Base-by-base conservation (phyloP, 2,329 filamentous ascomycete genomes). In the Fusarium tanahbumbuense region DNA sequence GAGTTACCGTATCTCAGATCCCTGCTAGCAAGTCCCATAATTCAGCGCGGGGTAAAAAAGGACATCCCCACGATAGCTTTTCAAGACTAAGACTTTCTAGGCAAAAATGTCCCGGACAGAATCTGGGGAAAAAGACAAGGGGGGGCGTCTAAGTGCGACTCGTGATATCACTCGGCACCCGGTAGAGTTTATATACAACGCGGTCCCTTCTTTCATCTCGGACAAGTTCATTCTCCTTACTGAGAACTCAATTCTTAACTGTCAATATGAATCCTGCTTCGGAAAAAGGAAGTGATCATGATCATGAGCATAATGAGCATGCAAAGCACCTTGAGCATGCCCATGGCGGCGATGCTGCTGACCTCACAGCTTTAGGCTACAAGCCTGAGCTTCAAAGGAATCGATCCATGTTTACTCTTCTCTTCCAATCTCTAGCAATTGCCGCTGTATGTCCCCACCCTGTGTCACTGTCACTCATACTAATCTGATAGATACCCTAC, bases 351-450 rank as follows among this genome's bases (percentile, higher is more conserved):
- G 73, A 75, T 60, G 58, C 75, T 20, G 73, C 74, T 52, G 76
- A 78, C 28, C 68, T 79, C 9, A 74, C 71, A 57, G 75, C 73
- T 67, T 82, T 89, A 71, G 88, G 88, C 2, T 90, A 89, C 76
- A 68, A 70, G 57, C 66, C 73, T 4, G 72, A 76, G n/a, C 65
- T 76, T 34, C 50, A 46, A 18, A 72, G 75, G 12, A 76, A 76
- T 12, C 64, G 75, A 1, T 75, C 73, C 53, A 76, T 76, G 72
- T 75, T 76, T 12, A 76, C 75, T 1, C 46, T 76, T 22, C 62
- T 76, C 2, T 76, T 76, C 50, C 75, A 76, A 41, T 76, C 75
- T 2, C 56, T 76, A 49, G 75, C 75, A 5, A 76, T 76, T 23
- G 75, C 75, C 28, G 74, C 74, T 8, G 74, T 76, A 9, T n/a